phyloP scores from a whole-genome alignment of 495 filamentous ascomycete species.

The Cercophora newfieldiana region DNA sequence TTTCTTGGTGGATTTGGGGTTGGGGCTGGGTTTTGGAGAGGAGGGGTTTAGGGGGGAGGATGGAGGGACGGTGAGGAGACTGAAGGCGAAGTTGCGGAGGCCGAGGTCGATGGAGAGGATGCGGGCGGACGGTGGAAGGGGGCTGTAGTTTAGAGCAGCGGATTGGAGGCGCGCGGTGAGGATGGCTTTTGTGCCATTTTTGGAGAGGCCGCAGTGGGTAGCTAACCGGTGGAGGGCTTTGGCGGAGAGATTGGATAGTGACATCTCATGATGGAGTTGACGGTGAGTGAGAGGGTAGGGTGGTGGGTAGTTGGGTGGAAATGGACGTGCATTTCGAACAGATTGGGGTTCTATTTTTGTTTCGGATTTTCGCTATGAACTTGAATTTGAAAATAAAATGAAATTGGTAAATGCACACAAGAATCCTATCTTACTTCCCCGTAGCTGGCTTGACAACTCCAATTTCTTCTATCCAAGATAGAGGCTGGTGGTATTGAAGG shows the following conservation, averaged over 20 bases:
- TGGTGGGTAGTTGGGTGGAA: no score
- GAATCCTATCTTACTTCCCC: no score
- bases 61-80: conserved; percentile 50
- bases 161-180: conserved; percentile 20
- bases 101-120: conserved; percentile 87
- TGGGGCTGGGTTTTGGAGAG: neutral
- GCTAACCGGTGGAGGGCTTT: neutral
- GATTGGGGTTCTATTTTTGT: neutral
- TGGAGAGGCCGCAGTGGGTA: conserved; percentile 26
- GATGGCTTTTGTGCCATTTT: conserved; percentile 21
- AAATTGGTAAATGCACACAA: no score
- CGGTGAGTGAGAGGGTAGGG: no score
- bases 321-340: neutral
- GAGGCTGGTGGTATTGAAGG: no score
- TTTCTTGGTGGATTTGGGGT: conserved; percentile 35
- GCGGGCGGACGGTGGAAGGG: conserved; percentile 23
- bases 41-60: neutral
- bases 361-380: neutral
- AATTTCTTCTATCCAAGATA: no score
- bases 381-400: neutral
- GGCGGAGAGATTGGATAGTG: neutral
- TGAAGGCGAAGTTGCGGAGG: conserved; percentile 80
- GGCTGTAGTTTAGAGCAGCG: conserved; percentile 20
- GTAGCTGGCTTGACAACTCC: no score
- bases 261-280: neutral